Evolutionary conservation across 2,329 filamentous ascomycete species (phyloP).

Genomic region (Xylariaceae sp.): DNA sequence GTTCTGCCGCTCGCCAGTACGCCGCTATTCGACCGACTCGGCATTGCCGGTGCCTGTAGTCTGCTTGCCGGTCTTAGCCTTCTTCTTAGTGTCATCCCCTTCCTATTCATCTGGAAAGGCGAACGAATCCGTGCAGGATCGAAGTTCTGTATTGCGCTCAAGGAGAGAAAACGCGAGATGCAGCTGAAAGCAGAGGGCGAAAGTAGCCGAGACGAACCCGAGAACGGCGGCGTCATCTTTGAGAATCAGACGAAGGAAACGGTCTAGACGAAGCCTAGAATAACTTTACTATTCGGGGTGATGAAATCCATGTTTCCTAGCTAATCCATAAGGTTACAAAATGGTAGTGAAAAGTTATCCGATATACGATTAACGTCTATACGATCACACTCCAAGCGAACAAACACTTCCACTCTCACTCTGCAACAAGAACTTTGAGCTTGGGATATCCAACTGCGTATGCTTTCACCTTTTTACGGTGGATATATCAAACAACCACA

Average conservation of each 20-base stretch:
- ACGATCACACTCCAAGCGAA: too few species aligned
- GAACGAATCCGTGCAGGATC: conserved; percentile 52
- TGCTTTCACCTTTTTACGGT: too few species aligned
- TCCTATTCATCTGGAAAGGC: conserved; percentile 52
- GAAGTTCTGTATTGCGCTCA: conserved; percentile 59
- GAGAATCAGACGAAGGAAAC: conserved; percentile 4
- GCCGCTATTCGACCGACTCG: conserved; percentile 46
- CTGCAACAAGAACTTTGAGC: too few species aligned
- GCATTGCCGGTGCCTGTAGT: conserved; percentile 49
- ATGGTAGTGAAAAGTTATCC: too few species aligned
- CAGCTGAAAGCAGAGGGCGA: conserved; percentile 37
- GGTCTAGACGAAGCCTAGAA: background rate
- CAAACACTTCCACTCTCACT: too few species aligned
- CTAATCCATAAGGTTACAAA: too few species aligned
- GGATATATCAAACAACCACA: too few species aligned
- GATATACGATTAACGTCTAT: too few species aligned
- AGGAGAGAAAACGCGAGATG: conserved; percentile 47
- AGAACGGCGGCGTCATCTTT: background rate
- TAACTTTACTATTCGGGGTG: too few species aligned
- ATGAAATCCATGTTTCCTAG: too few species aligned
- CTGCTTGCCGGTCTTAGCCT: conserved; percentile 48
- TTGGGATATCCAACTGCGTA: too few species aligned
- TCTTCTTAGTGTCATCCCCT: conserved; percentile 48
- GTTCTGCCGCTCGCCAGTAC: conserved; percentile 54
- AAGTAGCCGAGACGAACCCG: background rate